Conservation (phyloP, 768 basidiomycete genomes). For the Boletus rex-veris region DNA sequence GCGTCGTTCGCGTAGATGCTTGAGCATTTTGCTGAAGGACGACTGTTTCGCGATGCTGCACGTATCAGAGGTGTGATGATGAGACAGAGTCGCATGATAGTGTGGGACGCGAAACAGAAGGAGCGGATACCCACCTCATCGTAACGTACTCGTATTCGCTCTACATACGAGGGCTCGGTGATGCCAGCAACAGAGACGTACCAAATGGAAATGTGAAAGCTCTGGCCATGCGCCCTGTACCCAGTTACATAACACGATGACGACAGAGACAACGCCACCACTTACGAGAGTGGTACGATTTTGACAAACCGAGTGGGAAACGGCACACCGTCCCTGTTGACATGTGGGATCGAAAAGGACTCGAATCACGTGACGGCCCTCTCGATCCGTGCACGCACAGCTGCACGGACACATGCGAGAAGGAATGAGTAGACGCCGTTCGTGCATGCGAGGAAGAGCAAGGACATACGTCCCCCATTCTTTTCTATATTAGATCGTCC, state of each 20-base stretch:
- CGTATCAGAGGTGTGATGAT: background rate
- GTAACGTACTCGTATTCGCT: conserved; percentile 47
- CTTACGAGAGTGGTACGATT: conserved; percentile 72
- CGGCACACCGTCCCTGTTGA: conserved; percentile 51
- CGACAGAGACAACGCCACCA: background rate
- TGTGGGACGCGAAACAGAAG: background rate
- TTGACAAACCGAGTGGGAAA: conserved; percentile 72
- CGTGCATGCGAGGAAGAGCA: too few relatives aligned
- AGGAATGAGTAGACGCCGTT: too few relatives aligned
- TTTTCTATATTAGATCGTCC: too few relatives aligned
- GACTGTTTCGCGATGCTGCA: conserved; percentile 63
- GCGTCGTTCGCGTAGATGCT: conserved; percentile 70
- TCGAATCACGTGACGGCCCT: too few relatives aligned
- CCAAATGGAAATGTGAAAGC: conserved; percentile 82
- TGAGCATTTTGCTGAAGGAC: conserved; percentile 52
- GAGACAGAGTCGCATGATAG: background rate
- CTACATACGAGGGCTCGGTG: conserved; percentile 52
- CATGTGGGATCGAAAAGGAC: conserved; percentile 55
- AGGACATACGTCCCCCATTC: too few relatives aligned
- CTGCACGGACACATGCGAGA: too few relatives aligned
- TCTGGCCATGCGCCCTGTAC: conserved; percentile 62
- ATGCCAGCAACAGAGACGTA: conserved; percentile 62
- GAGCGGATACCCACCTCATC: conserved; percentile 52
- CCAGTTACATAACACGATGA: background rate
- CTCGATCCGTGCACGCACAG: too few relatives aligned